These are phyloP conservation scores for Dimargaris xerosporica DNA, from an alignment of 192 early-diverging fungal genomes.

Conservation along the genomic window DNA sequence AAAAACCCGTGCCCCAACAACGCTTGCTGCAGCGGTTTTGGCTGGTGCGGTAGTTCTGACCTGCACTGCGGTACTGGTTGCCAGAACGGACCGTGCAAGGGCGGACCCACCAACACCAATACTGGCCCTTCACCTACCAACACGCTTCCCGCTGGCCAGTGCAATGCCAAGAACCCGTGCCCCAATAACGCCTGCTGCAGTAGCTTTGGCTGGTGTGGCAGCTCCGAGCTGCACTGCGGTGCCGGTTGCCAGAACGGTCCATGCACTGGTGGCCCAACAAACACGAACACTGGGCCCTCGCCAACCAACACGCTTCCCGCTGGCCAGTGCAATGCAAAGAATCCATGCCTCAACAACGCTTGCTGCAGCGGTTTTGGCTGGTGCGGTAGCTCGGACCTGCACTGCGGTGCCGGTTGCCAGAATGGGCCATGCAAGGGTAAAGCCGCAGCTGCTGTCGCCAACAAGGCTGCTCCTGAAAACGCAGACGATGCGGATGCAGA, in stretches of 20 bases:
- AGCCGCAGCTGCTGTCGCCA: too few relatives aligned
- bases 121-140: too few relatives aligned
- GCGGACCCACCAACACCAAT: background rate
- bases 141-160: too few relatives aligned
- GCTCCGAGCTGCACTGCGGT: too few relatives aligned
- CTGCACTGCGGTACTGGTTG: constrained; percentile 1
- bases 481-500: too few relatives aligned
- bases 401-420: constrained; percentile 13
- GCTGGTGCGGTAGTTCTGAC: background rate
- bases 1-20: background rate
- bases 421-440: background rate
- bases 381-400: background rate
- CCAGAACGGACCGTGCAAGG: constrained; percentile 3
- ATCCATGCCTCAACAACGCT: background rate
- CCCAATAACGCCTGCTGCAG: too few relatives aligned
- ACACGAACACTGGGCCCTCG: background rate
- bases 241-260: too few relatives aligned
- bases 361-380: constrained; percentile 1
- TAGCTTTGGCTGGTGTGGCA: too few relatives aligned
- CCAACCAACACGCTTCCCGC: background rate
- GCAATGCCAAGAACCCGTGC: too few relatives aligned
- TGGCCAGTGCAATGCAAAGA: background rate
- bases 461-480: too few relatives aligned
- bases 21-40: background rate
- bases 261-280: background rate